Percentiles rank a stretch among this genome's conserved stretches.
Conservation (phyloP, 116 monocot species). For the Iris pallida region DNA sequence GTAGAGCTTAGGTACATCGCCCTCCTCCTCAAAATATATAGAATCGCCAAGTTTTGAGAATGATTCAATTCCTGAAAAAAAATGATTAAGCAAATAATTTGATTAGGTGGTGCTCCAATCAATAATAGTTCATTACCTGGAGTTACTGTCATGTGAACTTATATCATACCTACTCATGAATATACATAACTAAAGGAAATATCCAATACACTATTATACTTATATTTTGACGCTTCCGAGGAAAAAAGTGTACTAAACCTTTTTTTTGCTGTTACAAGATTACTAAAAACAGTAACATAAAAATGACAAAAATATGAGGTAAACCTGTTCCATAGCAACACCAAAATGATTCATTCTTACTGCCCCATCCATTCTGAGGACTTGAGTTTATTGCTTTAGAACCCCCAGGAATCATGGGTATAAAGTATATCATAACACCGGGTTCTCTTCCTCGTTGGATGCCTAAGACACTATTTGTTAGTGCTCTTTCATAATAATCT, state of each 20-base stretch:
- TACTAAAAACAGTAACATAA: too few relatives aligned
- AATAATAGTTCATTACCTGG: too few relatives aligned
- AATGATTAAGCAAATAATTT: too few relatives aligned
- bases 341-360: neutral
- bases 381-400: neutral
- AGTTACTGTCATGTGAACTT: too few relatives aligned
- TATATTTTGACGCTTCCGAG: too few relatives aligned
- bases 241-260: too few relatives aligned
- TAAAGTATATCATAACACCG: neutral
- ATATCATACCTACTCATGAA: too few relatives aligned
- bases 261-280: too few relatives aligned
- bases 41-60: slow-evolving; percentile 97
- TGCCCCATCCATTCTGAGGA: slow-evolving; percentile 12
- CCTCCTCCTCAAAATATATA: slow-evolving; percentile 91
- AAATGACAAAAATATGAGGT: too few relatives aligned
- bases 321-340: slow-evolving; percentile 4
- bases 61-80: slow-evolving; percentile 77
- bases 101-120: too few relatives aligned
- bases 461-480: neutral
- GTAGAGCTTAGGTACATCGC: slow-evolving; percentile 45
- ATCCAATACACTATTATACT: too few relatives aligned
- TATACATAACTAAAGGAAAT: too few relatives aligned
- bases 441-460: slow-evolving; percentile 6
- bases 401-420: neutral
- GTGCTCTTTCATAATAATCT: slow-evolving; percentile 4